phyloP scores from a whole-genome alignment of 768 basidiomycete genomes.

The Terana coerulea region DNA sequence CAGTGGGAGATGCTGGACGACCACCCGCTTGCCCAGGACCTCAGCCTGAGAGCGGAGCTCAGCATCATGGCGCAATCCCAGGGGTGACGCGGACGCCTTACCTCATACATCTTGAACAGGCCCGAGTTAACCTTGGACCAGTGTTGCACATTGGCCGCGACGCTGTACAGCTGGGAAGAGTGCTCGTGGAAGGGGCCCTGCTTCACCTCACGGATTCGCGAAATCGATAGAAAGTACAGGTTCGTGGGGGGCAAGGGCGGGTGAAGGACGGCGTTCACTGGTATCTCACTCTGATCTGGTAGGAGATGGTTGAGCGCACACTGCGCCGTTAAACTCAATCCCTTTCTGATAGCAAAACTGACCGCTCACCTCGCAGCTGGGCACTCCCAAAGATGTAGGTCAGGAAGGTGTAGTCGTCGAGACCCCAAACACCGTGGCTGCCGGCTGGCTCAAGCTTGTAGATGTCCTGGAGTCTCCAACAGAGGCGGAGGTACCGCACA shows the following conservation, averaged over 20 bases:
- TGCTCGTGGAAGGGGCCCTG: constrained; percentile 89
- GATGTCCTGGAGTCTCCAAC: constrained; percentile 82
- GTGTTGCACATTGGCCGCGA: constrained; percentile 82
- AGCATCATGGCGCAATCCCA: not conserved
- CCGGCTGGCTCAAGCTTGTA: constrained; percentile 95
- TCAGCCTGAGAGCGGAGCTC: constrained; percentile 56
- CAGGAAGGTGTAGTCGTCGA: constrained; percentile 89
- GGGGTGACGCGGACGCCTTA: constrained; percentile 27
- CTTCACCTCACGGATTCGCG: constrained; percentile 77
- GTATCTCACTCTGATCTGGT: constrained; percentile 54
- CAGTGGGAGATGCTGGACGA: constrained; percentile 89
- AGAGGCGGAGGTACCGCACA: constrained; percentile 73
- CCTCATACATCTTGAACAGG: constrained; percentile 94
- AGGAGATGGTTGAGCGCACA: not conserved
- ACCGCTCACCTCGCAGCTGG: constrained; percentile 67
- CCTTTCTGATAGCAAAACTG: not conserved
- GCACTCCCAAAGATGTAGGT: constrained; percentile 90
- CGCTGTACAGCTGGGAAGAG: constrained; percentile 83
- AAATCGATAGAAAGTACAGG: constrained; percentile 76
- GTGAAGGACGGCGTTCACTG: constrained; percentile 61
- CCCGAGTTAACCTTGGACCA: constrained; percentile 92
- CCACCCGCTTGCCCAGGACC: constrained; percentile 91
- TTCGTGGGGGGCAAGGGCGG: constrained; percentile 61
- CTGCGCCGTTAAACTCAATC: not conserved
- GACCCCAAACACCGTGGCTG: constrained; percentile 96